Evolutionary conservation across 2,329 filamentous ascomycete species (phyloP), one percentile per base, ranked within the genome.

Genomic region (Aspergillus ruber): DNA sequence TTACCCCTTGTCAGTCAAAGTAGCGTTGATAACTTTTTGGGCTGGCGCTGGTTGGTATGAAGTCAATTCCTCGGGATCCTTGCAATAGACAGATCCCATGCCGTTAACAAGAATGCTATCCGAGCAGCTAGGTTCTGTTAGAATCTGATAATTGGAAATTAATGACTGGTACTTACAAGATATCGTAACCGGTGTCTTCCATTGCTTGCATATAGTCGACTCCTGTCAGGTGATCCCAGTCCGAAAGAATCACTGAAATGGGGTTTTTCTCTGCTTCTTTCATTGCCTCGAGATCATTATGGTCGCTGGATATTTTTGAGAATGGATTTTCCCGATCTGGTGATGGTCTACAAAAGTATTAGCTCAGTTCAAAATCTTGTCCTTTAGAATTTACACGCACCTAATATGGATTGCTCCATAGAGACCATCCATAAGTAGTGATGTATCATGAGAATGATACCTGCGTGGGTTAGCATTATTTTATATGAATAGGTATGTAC

Each of bases 81-180:
- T 39, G 57, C 81, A 84, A 42, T 75, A 64, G 0, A 80, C 74
- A 1, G 70, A 68, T 3, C 81, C 81, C 53, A 79, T 77, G 18
- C 81, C 82, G 47, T 84, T 84, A 46, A 84, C 66, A 2, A 84
- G 65, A 18, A 84, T 67, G 0, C 79, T 76, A 53, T 83, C 81
- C 54, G 80, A 77, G 65, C 82, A 84, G 0, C 74, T 69, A 32
- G 76, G 66, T 5, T 72, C 9, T 32, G 39, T 54, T 13, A 55
- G 43, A 23, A 41, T 29, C 25, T 12, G 25, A 2, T 4, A 12
- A 5, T 29, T 29, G 25, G 25, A 9, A 29, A 12, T 12, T 29
- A 10, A 29, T 4, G 25, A 10, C 10, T 21, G 2, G 5, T 27
- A 3, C 53, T 12, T 50, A 60, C 55, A 57, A 55, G n/a, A 63